Evolutionary conservation across 495 filamentous ascomycete genomes (phyloP).

Genomic region (Aspergillus nidulans): DNA sequence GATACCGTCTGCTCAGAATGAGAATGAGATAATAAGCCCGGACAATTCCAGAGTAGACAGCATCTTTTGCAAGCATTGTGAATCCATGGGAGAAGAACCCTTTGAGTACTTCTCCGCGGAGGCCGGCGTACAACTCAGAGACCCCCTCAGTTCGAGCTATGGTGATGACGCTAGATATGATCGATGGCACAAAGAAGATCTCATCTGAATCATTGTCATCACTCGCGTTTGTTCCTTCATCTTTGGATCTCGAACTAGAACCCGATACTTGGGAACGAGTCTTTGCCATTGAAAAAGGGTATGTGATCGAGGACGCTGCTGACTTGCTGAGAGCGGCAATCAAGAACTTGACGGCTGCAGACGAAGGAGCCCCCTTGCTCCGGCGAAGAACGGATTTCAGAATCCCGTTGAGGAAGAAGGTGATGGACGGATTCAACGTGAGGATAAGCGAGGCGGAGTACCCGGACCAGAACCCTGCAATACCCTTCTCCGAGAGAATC

Average conservation of each 20-base stretch:
- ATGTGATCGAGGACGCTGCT: conserved; percentile 72
- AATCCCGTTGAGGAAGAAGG: conserved; percentile 75
- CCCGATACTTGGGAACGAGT: conserved; percentile 61
- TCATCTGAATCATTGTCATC: conserved; percentile 18
- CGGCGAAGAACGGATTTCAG: conserved; percentile 58
- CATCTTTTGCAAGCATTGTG: conserved; percentile 86
- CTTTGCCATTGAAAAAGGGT: conserved; percentile 82
- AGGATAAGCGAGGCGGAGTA: conserved; percentile 78
- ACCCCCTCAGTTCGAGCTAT: conserved; percentile 67
- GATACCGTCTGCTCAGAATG: conserved; percentile 36
- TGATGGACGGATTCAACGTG: conserved; percentile 82
- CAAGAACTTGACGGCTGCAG: conserved; percentile 56
- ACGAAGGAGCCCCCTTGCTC: conserved; percentile 46
- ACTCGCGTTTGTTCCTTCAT: not conserved
- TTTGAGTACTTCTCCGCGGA: conserved; percentile 72
- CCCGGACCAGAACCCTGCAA: conserved; percentile 83
- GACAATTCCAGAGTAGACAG: conserved; percentile 70
- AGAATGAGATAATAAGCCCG: conserved; percentile 56
- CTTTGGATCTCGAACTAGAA: not conserved
- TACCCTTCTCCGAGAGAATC: conserved; percentile 67
- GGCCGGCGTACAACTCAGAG: conserved; percentile 68
- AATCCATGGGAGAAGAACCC: conserved; percentile 84
- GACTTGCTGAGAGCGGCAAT: conserved; percentile 80
- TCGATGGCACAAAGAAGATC: conserved; percentile 40
- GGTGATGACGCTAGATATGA: conserved; percentile 57